Conservation (phyloP, 495 filamentous ascomycete genomes). For the Aspergillus kassunensis region DNA sequence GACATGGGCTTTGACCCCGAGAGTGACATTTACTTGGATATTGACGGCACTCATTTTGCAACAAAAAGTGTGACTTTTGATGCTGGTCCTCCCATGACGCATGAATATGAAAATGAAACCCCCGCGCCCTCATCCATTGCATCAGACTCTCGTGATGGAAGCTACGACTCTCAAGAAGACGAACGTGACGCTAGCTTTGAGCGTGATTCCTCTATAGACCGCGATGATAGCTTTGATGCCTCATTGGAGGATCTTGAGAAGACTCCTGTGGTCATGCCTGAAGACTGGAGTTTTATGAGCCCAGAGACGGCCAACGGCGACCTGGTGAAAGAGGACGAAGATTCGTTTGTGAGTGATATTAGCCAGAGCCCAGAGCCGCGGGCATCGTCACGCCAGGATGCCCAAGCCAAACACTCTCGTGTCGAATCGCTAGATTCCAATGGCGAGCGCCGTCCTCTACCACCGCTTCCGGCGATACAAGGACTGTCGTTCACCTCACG, state of each 20-base stretch:
- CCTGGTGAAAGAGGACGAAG: constrained; percentile 53
- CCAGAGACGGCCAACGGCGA: constrained; percentile 52
- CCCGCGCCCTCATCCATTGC: constrained; percentile 87
- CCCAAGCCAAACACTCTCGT: constrained; percentile 37
- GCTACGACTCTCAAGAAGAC: constrained; percentile 81
- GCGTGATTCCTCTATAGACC: constrained; percentile 59
- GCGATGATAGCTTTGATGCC: constrained; percentile 89
- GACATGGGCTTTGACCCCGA: constrained; percentile 64
- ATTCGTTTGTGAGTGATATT: constrained; percentile 64
- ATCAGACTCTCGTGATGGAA: constrained; percentile 82
- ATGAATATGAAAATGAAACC: constrained; percentile 97
- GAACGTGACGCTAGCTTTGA: constrained; percentile 71
- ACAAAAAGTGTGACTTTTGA: constrained; percentile 97
- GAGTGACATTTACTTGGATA: constrained; percentile 67
- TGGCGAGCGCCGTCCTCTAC: constrained; percentile 68
- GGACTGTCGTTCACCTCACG: constrained; percentile 33
- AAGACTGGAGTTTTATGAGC: constrained; percentile 86
- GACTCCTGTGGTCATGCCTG: constrained; percentile 92
- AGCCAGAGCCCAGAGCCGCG: constrained; percentile 54
- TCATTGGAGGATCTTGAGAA: constrained; percentile 93
- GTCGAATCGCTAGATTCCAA: constrained; percentile 68
- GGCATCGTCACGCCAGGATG: constrained; percentile 36
- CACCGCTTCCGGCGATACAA: constrained; percentile 60
- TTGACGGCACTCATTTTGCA: constrained; percentile 68
- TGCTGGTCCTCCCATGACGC: constrained; percentile 85